Evolutionary conservation across 106 monocot species (phyloP), one percentile per base, ranked within the genome.

Genomic region (Gastrodia elata): DNA sequence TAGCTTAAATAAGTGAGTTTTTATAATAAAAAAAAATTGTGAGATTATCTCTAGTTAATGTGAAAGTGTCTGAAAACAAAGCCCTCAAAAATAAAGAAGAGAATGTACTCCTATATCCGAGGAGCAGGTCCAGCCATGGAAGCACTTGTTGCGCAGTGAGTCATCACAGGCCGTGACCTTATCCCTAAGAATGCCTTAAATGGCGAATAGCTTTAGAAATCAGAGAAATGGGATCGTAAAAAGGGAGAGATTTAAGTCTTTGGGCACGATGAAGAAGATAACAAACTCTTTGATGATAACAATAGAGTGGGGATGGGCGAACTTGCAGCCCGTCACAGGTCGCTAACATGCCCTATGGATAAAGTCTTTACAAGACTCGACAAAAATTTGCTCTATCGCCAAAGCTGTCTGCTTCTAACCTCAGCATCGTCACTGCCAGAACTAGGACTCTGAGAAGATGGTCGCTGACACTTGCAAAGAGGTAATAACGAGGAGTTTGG

Each of bases 161-260:
- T 77, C 82, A 7, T 56, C 67, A 27, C 82, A 82, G 25, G 78
- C 82, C 49, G 52, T 77, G 73, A 82, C 82, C 78, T 74, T 82
- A 74, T 77, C 78, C 72, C 82, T 78, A 68, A 37, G 28, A 34
- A 26, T 39, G 4, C 16, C 9, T 72, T 4, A 65, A 65, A 65
- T 0, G 3, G 35, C 22, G 14, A 10, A 30, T 14, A 65, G 15
- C 33, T 35, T 14, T 14, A 65, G 22, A 14, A 65, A 65, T 52
- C 20, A 3, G n/a, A 52, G 52, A 52, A 52, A 52, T 3, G 13
- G 2, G 9, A 46, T 2, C 2, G 46, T 15, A 18, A 46, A 18
- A 3, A 14, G 46, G 46, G 18, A 3, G 38, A 64, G 32, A 64
- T 27, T 26, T 18, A 8, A 64, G 61, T 9, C 4, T 32, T 64